These are phyloP conservation scores for Orbilia quercus DNA, from an alignment of 2,329 filamentous ascomycete species.

Conservation along the genomic window DNA sequence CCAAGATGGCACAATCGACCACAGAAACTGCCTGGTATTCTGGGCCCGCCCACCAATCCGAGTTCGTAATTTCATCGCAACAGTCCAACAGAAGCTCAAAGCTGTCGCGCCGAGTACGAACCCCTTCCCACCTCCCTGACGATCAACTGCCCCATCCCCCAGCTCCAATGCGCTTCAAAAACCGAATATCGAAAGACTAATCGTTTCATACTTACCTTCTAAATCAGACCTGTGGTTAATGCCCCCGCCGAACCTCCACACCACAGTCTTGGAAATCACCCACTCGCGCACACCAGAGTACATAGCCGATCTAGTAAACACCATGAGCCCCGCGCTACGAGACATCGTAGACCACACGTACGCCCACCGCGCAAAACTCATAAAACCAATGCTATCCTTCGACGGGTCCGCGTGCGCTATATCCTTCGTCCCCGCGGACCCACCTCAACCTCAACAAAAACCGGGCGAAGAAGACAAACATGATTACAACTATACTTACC, in stretches of 20 bases:
- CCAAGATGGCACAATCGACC: slow-evolving; percentile 67
- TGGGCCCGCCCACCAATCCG: slow-evolving; percentile 85
- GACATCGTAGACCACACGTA: slow-evolving; percentile 74
- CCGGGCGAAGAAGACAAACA: slow-evolving; percentile 10
- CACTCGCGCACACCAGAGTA: slow-evolving; percentile 78
- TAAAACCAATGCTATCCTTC: slow-evolving; percentile 84
- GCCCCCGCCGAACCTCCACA: slow-evolving; percentile 80
- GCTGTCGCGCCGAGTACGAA: slow-evolving; percentile 76
- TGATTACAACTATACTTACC: slow-evolving; percentile 78
- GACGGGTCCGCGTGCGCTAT: slow-evolving; percentile 87
- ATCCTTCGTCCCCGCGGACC: slow-evolving; percentile 82
- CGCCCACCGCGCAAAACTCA: slow-evolving; percentile 68
- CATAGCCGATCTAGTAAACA: slow-evolving; percentile 72
- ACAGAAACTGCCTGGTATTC: slow-evolving; percentile 83
- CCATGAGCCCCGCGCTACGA: slow-evolving; percentile 69
- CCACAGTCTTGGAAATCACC: slow-evolving; percentile 86
- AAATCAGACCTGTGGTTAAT: slow-evolving; percentile 82
- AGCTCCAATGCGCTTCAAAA: slow-evolving; percentile 29
- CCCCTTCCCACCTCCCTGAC: slow-evolving; percentile 3
- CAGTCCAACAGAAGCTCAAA: slow-evolving; percentile 75
- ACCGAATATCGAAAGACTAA: no score
- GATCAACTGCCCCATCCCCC: slow-evolving; percentile 24
- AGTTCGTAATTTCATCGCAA: slow-evolving; percentile 74
- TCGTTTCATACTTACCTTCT: slow-evolving; percentile 4
- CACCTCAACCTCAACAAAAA: slow-evolving; percentile 19